Evolutionary conservation across 768 basidiomycete genomes (phyloP), one percentile per base, ranked within the genome.

Genomic region (Naganishia vishniacii): DNA sequence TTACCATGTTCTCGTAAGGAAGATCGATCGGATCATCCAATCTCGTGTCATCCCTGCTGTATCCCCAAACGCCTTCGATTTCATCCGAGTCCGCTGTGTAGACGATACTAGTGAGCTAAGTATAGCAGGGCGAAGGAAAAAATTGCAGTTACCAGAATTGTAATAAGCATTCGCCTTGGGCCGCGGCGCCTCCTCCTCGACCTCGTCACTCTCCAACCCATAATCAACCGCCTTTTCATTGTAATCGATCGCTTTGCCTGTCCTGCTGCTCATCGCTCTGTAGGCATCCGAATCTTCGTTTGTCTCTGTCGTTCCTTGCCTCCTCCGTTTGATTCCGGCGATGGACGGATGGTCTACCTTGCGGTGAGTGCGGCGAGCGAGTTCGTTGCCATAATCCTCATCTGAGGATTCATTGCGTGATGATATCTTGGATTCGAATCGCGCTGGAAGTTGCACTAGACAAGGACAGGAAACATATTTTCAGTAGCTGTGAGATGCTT

Each of bases 11-110:
- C 69, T 86, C 85, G 65, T 86, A 87, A 83, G 90, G 94, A 48
- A 88, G 76, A 72, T 95, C 92, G 48, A 88, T 85, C 0, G 81
- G 79, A 72, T 94, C 91, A 25, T 83, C 79, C 16, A 75, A 61
- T 8, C 67, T 65, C 16, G 86, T 86, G 72, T 92, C 91, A 68
- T 95, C 88, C 69, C 94, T 84, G 75, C 82, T 83, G 74, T 97
- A 92, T 32, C 84, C 85, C 42, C 94, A 83, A 42, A 99, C 91
- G 41, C 84, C 84, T 78, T 99, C 95, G 48, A 99, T 94, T 66
- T 78, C 77, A 49, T 77, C 75, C 37, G 67, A 65, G n/a, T 66
- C 64, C 13, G 44, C 58, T 53, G 53, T 62, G 26, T n/a, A n/a
- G n/a, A n/a, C n/a, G n/a, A n/a, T n/a, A n/a, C n/a, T n/a, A n/a